Evolutionary conservation across 192 early-diverging fungal species (phyloP).

Genomic region (Backusella sp.): DNA sequence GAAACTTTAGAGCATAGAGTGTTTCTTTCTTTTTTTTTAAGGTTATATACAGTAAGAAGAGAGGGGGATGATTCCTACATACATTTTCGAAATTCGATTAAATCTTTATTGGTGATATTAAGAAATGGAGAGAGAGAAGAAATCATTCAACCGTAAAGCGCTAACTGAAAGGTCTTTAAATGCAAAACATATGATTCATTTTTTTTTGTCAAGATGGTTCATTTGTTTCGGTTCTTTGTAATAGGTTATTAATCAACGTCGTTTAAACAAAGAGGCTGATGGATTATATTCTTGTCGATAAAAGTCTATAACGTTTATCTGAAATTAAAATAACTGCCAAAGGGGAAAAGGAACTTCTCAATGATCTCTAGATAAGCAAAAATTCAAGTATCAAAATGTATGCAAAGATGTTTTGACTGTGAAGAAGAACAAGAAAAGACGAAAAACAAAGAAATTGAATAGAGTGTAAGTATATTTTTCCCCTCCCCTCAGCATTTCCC

Average conservation of each 20-base stretch:
- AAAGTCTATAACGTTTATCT: not conserved
- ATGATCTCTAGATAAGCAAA: not conserved
- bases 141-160: not conserved
- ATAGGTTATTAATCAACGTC: not conserved
- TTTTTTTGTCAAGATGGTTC: not conserved
- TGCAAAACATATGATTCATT: not conserved
- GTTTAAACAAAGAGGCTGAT: not conserved
- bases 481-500: too few species aligned
- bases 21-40: not conserved
- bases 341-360: not conserved
- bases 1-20: not conserved
- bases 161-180: too few species aligned
- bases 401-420: not conserved
- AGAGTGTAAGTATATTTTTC: too few species aligned
- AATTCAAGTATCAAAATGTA: not conserved
- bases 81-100: not conserved
- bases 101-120: not conserved
- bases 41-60: not conserved
- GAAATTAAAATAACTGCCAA: not conserved
- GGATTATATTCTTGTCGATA: not conserved
- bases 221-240: not conserved
- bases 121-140: not conserved
- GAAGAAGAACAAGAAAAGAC: not conserved
- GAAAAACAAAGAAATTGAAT: not conserved
- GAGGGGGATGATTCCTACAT: not conserved